phyloP scores from a whole-genome alignment of 805 yeast species.

The Metschnikowia picachoensis region DNA sequence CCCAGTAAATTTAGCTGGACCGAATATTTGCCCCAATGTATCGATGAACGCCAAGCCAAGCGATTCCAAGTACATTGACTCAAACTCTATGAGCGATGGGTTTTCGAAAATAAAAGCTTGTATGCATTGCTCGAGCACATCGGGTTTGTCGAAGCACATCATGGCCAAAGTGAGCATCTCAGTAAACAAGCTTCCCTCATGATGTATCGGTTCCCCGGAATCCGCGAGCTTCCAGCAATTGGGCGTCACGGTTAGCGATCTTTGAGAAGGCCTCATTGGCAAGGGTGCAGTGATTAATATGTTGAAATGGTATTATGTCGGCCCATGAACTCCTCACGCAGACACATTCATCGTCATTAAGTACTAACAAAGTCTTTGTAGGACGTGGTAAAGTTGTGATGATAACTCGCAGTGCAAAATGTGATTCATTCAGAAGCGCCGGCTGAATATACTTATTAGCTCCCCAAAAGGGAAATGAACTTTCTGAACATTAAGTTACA shows the following conservation, averaged over 20 bases:
- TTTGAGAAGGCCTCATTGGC: slow-evolving; percentile 15
- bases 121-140: slow-evolving; percentile 32
- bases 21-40: slow-evolving; percentile 36
- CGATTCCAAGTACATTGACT: slow-evolving; percentile 35
- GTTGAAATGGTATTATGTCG: slow-evolving; percentile 25
- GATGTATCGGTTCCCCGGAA: slow-evolving; percentile 20
- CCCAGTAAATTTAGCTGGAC: slow-evolving; percentile 26
- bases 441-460: no score
- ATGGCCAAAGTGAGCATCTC: slow-evolving; percentile 34
- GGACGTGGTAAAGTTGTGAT: no score
- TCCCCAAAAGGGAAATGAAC: no score
- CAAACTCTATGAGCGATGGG: slow-evolving; percentile 21
- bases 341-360: slow-evolving; percentile 17
- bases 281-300: slow-evolving; percentile 29
- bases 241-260: no score
- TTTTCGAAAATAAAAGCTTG: slow-evolving; percentile 31
- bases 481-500: no score
- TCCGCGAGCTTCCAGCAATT: background rate
- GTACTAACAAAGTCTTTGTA: slow-evolving; percentile 9
- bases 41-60: slow-evolving; percentile 38
- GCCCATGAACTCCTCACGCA: slow-evolving; percentile 33
- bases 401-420: no score
- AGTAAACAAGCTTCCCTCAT: slow-evolving; percentile 30
- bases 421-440: no score
- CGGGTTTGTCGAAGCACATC: slow-evolving; percentile 26